Base-by-base conservation (phyloP, 176 grass and related monocot species). In the Saccharum officinarum region DNA sequence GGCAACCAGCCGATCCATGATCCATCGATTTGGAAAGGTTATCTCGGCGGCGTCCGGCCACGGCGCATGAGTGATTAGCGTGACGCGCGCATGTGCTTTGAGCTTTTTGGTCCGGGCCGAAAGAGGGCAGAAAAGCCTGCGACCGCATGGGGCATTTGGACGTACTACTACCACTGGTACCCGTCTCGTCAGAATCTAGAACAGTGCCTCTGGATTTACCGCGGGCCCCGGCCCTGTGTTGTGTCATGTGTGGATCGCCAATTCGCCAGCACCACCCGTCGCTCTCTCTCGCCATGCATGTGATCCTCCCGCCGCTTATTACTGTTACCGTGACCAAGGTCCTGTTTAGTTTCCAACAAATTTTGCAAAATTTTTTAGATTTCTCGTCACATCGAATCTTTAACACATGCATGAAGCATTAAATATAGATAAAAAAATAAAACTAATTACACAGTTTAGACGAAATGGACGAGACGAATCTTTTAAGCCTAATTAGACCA, bases 131-230 rank as follows among this genome's bases (percentile, higher is more conserved):
- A 68, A 67, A 50, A 23, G 42, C 18, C 63, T n/a, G 64, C 5
- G 78, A 73, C 68, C 11, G 65, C 79, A 26, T 20, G 62, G 77
- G 69, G 15, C n/a, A 28, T 44, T 33, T 28, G 70, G 70, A 73
- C 25, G 11, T 54, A 54, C 18, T 45, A 42, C 11, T 68, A 46
- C 15, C 1, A 16, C 39, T 11, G 1, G 13, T 38, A 36, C 3
- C 5, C 77, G 40, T 88, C 74, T 64, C 80, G 7, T 80, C 83
- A 72, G 88, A 90, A 86, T 86, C 83, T 90, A 73, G 14, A 86
- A 86, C 84, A 82, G 78, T 71, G 47, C 47, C 47, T 52, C 15
- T 7, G 46, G 16, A 52, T 52, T 52, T 52, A 52, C 47, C 40
- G 40, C 40, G 40, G 40, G 37, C 37, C 34, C 34, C 4, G 34